Evolutionary conservation across 2,329 filamentous ascomycete genomes (phyloP).

Genomic region (Cyphellophora europaea): DNA sequence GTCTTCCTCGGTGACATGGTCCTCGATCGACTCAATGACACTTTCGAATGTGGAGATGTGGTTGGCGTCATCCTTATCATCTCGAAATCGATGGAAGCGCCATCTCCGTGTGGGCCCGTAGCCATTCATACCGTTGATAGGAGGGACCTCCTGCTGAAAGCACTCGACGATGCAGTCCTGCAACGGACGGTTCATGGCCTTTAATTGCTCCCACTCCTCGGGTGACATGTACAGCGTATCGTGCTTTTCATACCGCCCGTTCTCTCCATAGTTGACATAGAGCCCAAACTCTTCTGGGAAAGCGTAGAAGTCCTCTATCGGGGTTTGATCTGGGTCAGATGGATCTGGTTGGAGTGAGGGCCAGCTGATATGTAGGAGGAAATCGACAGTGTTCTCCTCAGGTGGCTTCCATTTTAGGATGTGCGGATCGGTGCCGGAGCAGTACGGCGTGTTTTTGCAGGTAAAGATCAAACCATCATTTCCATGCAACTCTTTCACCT

Average conservation of each 20-base stretch:
- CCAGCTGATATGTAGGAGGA: constrained; percentile 70
- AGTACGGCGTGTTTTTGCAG: constrained; percentile 79
- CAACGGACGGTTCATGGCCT: constrained; percentile 63
- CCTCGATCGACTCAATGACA: constrained; percentile 81
- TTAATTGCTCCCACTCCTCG: constrained; percentile 76
- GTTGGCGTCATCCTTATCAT: constrained; percentile 88
- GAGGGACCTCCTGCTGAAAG: constrained; percentile 51
- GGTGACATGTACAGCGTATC: constrained; percentile 59
- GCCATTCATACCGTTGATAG: constrained; percentile 4
- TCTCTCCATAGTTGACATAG: constrained; percentile 54
- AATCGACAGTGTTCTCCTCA: constrained; percentile 91
- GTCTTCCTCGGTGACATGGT: constrained; percentile 75
- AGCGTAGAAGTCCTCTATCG: constrained; percentile 69
- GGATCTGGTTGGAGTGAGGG: constrained; percentile 60
- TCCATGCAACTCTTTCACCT: constrained; percentile 64
- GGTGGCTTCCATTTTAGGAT: constrained; percentile 98
- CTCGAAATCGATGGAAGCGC: constrained; percentile 81
- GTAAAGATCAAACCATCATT: constrained; percentile 98
- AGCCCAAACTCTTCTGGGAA: constrained; percentile 61
- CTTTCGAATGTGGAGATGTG: constrained; percentile 75
- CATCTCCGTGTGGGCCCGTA: constrained; percentile 36
- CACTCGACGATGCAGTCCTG: constrained; percentile 86
- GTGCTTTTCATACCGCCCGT: constrained; percentile 56
- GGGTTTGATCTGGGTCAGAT: constrained; percentile 54
- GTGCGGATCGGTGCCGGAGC: constrained; percentile 80